These are phyloP conservation scores for Abrus precatorius DNA, from an alignment of 306 rosid species.

Conservation along the genomic window DNA sequence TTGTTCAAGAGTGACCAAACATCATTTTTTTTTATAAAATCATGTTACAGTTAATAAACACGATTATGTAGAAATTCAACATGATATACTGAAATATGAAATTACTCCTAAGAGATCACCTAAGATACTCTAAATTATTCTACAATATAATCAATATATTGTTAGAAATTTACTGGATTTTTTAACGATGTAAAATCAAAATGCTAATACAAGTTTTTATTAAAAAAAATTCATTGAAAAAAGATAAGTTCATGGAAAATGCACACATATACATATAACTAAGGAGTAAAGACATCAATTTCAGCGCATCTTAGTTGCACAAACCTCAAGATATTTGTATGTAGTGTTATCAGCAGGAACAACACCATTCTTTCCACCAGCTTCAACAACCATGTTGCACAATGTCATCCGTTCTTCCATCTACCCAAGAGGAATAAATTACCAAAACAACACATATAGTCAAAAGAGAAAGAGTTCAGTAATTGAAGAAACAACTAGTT, in stretches of 20 bases:
- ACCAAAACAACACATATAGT: slow-evolving; percentile 42
- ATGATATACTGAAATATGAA: neutral
- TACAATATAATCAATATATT: neutral
- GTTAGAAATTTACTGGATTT: neutral
- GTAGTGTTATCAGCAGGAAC: slow-evolving; percentile 88
- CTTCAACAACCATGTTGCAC: slow-evolving; percentile 97
- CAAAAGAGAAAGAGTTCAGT: neutral
- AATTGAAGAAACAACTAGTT: slow-evolving; percentile 23
- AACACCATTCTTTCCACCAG: slow-evolving; percentile 94
- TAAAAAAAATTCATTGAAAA: neutral
- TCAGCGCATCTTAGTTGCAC: slow-evolving; percentile 46
- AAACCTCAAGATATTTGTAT: slow-evolving; percentile 88
- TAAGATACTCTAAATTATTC: neutral
- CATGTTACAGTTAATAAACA: too few relatives aligned
- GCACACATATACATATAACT: slow-evolving; percentile 18
- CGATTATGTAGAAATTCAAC: too few relatives aligned
- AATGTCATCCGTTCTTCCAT: slow-evolving; percentile 97
- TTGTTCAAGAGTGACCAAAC: too few relatives aligned
- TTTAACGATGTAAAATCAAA: neutral
- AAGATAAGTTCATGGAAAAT: neutral
- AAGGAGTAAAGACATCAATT: slow-evolving; percentile 18
- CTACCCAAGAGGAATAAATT: slow-evolving; percentile 54
- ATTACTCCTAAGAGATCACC: neutral
- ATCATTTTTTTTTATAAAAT: too few relatives aligned
- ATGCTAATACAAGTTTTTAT: neutral